phyloP scores from a whole-genome alignment of 345 rosid species.

The Pseudoturritis turrita region DNA sequence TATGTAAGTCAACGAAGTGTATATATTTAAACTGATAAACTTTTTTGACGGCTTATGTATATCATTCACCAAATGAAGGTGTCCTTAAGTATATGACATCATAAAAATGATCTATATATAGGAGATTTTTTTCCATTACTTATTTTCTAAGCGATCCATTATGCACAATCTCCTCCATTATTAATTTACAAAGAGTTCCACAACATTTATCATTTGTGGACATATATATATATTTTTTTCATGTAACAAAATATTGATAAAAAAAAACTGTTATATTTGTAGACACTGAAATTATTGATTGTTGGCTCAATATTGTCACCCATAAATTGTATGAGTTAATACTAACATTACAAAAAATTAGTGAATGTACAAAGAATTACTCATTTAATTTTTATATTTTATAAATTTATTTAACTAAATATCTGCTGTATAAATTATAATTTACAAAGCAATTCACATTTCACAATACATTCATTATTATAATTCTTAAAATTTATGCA shows the following conservation, averaged over 20 bases:
- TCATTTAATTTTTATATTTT: too few relatives aligned
- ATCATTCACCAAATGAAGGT: neutral
- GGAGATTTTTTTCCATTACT: neutral
- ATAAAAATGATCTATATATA: neutral
- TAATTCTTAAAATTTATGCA: neutral
- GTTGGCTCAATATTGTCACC: neutral
- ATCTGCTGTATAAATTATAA: too few relatives aligned
- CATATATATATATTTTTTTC: neutral
- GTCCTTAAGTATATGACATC: neutral
- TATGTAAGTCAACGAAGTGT: conserved; percentile 3
- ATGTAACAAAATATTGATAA: too few relatives aligned
- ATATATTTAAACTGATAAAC: neutral
- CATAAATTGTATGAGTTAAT: too few relatives aligned
- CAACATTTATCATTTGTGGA: neutral
- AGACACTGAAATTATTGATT: neutral
- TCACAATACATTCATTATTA: too few relatives aligned
- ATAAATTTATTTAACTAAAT: too few relatives aligned
- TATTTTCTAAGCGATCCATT: neutral
- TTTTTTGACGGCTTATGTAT: neutral
- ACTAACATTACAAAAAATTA: too few relatives aligned
- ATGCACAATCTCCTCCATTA: neutral
- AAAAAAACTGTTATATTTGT: too few relatives aligned
- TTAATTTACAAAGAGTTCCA: neutral
- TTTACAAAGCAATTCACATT: too few relatives aligned
- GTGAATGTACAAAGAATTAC: too few relatives aligned